Evolutionary conservation across 345 rosid species (phyloP).

Genomic region (Camelina laxa): DNA sequence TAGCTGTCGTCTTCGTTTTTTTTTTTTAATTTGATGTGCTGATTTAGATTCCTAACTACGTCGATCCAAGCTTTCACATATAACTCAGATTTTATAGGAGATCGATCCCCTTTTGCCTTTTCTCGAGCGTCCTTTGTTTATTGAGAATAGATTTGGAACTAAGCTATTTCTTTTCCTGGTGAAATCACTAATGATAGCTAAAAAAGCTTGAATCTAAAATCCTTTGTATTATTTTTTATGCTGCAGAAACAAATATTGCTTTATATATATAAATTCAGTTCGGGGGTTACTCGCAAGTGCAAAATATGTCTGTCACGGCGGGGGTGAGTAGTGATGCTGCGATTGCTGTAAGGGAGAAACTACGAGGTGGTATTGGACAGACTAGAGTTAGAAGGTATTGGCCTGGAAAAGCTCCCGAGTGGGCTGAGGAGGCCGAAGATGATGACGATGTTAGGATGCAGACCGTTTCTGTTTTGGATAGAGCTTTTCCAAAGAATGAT

Average conservation of each 20-base stretch:
- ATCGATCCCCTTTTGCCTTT: not conserved
- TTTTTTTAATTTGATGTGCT: not conserved
- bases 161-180: too few species aligned
- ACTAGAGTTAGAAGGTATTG: conserved; percentile 75
- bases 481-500: conserved; percentile 57
- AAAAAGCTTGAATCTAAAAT: conserved; percentile 15
- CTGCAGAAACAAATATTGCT: conserved; percentile 14
- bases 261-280: not conserved
- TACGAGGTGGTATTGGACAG: conserved; percentile 69
- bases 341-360: conserved; percentile 70
- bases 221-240: not conserved
- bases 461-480: conserved; percentile 54
- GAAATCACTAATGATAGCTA: not conserved
- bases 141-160: too few species aligned
- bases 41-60: not conserved
- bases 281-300: not conserved
- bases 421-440: conserved; percentile 72
- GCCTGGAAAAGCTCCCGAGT: conserved; percentile 80
- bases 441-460: conserved; percentile 66
- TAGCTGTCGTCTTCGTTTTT: not conserved
- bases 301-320: conserved; percentile 73
- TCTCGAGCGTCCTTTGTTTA: too few species aligned
- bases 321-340: conserved; percentile 63
- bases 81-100: not conserved
- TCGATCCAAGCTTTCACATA: not conserved